phyloP scores from a whole-genome alignment of 805 yeast genomes.

The Danielia oregonensis region DNA sequence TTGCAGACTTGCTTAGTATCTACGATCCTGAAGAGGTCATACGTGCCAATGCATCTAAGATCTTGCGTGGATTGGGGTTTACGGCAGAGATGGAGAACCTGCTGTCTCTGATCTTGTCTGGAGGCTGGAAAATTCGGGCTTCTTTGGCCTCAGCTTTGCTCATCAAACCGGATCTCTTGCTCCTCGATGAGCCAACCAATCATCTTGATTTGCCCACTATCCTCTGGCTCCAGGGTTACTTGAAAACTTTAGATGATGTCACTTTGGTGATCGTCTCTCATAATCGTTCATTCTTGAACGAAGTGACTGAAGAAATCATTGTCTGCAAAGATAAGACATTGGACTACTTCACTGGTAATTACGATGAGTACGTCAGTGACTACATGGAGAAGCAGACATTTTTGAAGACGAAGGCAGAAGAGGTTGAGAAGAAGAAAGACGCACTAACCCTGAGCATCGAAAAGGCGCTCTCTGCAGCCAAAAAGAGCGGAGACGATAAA shows the following conservation, averaged over 20 bases:
- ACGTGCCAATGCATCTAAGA: not conserved
- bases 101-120: not conserved
- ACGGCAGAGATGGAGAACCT: not conserved
- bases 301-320: not conserved
- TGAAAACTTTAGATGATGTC: not conserved
- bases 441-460: not conserved
- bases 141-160: not conserved
- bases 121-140: slow-evolving; percentile 1
- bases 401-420: not conserved
- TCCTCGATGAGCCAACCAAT: slow-evolving; percentile 2
- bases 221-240: slow-evolving; percentile 1
- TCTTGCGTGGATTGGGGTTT: slow-evolving; percentile 1
- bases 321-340: not conserved
- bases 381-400: not conserved
- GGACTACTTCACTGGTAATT: not conserved
- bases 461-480: not conserved
- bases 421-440: slow-evolving; percentile 1
- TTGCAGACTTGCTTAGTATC: not conserved
- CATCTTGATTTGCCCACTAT: slow-evolving; percentile 1
- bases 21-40: slow-evolving; percentile 1
- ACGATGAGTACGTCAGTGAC: slow-evolving; percentile 1
- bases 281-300: slow-evolving; percentile 1
- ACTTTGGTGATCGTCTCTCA: slow-evolving; percentile 1
- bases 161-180: not conserved
- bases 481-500: slow-evolving; percentile 1